These are phyloP conservation scores for Alliaria petiolata DNA, from an alignment of 345 rosid genomes.

Conservation along the genomic window DNA sequence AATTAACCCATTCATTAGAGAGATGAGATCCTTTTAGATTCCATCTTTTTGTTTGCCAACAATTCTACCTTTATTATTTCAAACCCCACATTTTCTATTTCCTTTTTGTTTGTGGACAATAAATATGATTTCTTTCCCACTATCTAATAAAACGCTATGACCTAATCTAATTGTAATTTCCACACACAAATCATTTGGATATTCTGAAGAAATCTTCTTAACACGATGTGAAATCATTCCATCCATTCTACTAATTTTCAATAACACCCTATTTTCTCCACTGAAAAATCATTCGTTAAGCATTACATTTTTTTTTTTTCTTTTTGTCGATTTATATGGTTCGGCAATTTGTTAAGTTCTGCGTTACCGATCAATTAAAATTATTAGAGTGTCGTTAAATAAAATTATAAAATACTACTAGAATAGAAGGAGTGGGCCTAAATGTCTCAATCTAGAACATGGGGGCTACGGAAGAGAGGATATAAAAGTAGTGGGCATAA, in stretches of 20 bases:
- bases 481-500: conserved; percentile 14
- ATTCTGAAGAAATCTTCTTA: neutral
- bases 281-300: neutral
- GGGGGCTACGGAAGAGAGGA: conserved; percentile 14
- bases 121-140: conserved; percentile 15
- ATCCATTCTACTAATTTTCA: no score
- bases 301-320: neutral
- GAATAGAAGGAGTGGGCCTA: conserved; percentile 7
- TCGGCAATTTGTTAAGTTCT: neutral
- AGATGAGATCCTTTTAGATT: conserved; percentile 19
- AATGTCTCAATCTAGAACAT: conserved; percentile 31
- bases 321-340: neutral
- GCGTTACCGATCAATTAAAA: neutral
- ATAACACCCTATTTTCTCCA: no score
- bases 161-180: neutral
- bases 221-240: no score
- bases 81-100: conserved; percentile 27
- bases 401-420: neutral
- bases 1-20: conserved; percentile 23
- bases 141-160: neutral
- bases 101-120: neutral
- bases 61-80: conserved; percentile 14
- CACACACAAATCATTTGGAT: neutral
- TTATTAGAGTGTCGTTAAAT: neutral
- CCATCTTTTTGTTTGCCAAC: conserved; percentile 1